These are phyloP conservation scores for Talaromyces rugulosus DNA, from an alignment of 2,329 filamentous ascomycete genomes.

Conservation along the genomic window DNA sequence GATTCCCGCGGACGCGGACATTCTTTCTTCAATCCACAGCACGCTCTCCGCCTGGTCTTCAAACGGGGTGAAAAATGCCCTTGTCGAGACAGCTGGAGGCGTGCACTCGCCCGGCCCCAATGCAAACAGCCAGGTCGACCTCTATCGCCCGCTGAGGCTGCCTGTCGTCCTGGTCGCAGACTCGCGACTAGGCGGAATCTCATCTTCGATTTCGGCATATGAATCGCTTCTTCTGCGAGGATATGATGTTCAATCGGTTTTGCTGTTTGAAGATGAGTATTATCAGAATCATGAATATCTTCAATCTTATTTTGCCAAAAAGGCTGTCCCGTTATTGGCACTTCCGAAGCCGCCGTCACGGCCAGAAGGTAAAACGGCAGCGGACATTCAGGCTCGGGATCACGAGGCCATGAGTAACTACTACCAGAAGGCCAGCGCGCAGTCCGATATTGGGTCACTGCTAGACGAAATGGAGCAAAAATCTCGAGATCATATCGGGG, in stretches of 20 bases:
- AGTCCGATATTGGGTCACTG: conserved; percentile 40
- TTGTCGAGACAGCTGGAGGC: conserved; percentile 79
- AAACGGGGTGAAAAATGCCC: conserved; percentile 51
- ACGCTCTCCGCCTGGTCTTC: conserved; percentile 35
- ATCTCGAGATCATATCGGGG: conserved; percentile 54
- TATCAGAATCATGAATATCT: conserved; percentile 69
- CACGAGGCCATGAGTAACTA: conserved; percentile 58
- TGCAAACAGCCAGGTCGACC: conserved; percentile 70
- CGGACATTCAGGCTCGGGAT: conserved; percentile 45
- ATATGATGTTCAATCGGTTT: conserved; percentile 67
- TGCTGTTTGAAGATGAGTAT: conserved; percentile 63
- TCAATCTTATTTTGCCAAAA: conserved; percentile 60
- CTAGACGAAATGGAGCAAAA: conserved; percentile 50
- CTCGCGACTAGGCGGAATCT: conserved; percentile 72
- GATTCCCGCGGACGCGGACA: conserved; percentile 47
- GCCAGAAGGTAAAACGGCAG: conserved; percentile 17
- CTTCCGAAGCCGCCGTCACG: conserved; percentile 57
- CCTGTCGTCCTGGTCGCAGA: conserved; percentile 74
- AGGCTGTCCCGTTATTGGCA: conserved; percentile 54
- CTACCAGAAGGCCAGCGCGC: conserved; percentile 50
- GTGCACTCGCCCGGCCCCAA: conserved; percentile 75
- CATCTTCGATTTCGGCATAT: conserved; percentile 72
- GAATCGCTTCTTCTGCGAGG: conserved; percentile 75
- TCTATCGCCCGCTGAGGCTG: conserved; percentile 69
- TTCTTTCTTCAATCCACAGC: conserved; percentile 48